These are phyloP conservation scores for Penicillium sp. DNA, from an alignment of 2,329 filamentous ascomycete genomes.

Conservation along the genomic window DNA sequence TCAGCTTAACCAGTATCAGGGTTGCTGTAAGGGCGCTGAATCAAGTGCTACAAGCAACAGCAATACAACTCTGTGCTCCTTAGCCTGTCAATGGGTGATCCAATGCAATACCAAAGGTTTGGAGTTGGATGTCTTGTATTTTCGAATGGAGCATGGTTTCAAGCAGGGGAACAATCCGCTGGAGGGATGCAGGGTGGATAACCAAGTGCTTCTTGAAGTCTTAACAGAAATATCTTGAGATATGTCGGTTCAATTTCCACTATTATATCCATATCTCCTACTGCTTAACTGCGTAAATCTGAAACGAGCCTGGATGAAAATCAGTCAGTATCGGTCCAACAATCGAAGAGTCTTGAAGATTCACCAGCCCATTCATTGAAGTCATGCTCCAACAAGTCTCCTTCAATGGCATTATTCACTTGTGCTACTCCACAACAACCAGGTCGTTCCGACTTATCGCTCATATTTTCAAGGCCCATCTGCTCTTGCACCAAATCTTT, in stretches of 20 bases:
- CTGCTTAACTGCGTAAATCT: not conserved
- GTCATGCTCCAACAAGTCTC: not conserved
- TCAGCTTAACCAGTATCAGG: not conserved
- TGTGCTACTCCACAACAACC: not conserved
- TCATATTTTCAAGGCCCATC: not conserved
- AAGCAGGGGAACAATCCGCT: not conserved
- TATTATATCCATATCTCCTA: not conserved
- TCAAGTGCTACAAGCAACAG: not conserved
- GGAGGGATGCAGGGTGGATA: constrained; percentile 8
- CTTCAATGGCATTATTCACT: not conserved
- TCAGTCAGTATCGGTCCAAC: not conserved
- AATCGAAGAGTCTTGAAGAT: not conserved
- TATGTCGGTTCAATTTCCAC: not conserved
- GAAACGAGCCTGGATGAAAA: not conserved
- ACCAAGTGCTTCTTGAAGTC: constrained; percentile 7
- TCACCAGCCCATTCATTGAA: constrained; percentile 2
- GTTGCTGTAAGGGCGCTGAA: not conserved
- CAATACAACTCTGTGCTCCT: constrained; percentile 7
- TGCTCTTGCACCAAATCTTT: not conserved
- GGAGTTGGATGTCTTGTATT: constrained; percentile 5
- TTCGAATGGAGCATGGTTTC: constrained; percentile 6
- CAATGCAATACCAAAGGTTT: constrained; percentile 5
- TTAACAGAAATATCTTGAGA: constrained; percentile 5
- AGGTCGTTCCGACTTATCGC: too few species aligned
- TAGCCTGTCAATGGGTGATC: constrained; percentile 4